Evolutionary conservation across 2,329 filamentous ascomycete species (phyloP).

Genomic region (Beauveria brongniartii): DNA sequence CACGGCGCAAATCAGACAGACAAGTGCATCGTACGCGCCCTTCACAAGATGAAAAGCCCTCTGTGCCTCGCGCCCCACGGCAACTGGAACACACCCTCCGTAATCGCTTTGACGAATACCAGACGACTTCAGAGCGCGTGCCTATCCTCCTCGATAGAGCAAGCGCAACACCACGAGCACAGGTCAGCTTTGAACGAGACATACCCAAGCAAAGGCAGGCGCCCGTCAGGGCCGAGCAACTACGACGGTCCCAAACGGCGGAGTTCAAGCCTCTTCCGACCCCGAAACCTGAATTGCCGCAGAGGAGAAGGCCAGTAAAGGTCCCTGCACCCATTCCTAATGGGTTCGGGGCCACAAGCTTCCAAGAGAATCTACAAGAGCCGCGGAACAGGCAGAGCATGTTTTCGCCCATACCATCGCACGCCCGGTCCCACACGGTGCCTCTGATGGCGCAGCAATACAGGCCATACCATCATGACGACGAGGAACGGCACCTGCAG

Average conservation of each 20-base stretch:
- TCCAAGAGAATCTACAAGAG: background rate
- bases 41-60: background rate
- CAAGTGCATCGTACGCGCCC: background rate
- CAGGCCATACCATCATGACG: background rate
- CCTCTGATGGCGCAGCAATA: background rate
- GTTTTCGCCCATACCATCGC: background rate
- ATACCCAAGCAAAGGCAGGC: background rate
- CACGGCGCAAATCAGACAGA: background rate
- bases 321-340: background rate
- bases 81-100: background rate
- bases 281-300: background rate
- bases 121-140: background rate
- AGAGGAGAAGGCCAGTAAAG: background rate
- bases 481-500: background rate
- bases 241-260: background rate
- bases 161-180: background rate
- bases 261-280: constrained; percentile 4
- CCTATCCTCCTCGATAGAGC: background rate
- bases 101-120: background rate
- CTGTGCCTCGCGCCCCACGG: background rate
- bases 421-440: background rate
- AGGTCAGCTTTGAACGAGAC: background rate
- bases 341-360: background rate
- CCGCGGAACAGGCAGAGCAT: background rate
- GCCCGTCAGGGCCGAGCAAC: background rate